Conservation (phyloP, 495 filamentous ascomycete species). For the Venustampulla echinocandica region DNA sequence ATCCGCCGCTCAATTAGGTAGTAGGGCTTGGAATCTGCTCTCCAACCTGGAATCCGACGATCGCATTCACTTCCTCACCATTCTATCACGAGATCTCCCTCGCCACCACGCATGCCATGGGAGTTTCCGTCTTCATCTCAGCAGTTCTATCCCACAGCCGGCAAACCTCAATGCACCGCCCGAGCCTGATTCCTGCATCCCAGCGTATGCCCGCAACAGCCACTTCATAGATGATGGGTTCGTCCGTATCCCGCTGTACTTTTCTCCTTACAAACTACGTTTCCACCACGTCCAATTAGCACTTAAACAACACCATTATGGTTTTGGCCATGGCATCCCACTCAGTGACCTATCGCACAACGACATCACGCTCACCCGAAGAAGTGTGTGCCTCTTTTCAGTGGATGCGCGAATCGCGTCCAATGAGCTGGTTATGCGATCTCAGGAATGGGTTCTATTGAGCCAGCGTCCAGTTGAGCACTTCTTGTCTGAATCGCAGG, state of each 20-base stretch:
- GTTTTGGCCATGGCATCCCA: constrained; percentile 17
- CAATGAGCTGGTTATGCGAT: constrained; percentile 14
- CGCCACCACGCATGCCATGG: constrained; percentile 17
- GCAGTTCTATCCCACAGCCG: constrained; percentile 5
- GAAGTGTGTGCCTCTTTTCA: constrained; percentile 15
- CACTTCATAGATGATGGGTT: constrained; percentile 6
- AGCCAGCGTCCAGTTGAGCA: constrained; percentile 8
- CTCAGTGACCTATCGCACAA: constrained; percentile 10
- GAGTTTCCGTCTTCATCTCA: constrained; percentile 17
- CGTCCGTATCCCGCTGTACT: constrained; percentile 6
- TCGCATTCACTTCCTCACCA: constrained; percentile 12
- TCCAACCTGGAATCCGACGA: constrained; percentile 1
- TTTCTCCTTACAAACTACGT: constrained; percentile 13
- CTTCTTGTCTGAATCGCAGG: constrained; percentile 7
- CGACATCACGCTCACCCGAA: constrained; percentile 10
- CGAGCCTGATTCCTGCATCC: neutral
- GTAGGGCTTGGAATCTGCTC: constrained; percentile 7
- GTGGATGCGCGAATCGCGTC: constrained; percentile 17
- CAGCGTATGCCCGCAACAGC: constrained; percentile 3
- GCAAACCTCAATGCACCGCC: constrained; percentile 6
- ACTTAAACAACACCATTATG: constrained; percentile 18
- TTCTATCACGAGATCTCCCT: constrained; percentile 16
- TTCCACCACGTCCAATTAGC: constrained; percentile 20
- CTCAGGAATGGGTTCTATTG: constrained; percentile 19
- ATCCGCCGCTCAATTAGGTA: constrained; percentile 4